Evolutionary conservation across 345 rosid genomes (phyloP).

Genomic region (Gossypium herbaceum): DNA sequence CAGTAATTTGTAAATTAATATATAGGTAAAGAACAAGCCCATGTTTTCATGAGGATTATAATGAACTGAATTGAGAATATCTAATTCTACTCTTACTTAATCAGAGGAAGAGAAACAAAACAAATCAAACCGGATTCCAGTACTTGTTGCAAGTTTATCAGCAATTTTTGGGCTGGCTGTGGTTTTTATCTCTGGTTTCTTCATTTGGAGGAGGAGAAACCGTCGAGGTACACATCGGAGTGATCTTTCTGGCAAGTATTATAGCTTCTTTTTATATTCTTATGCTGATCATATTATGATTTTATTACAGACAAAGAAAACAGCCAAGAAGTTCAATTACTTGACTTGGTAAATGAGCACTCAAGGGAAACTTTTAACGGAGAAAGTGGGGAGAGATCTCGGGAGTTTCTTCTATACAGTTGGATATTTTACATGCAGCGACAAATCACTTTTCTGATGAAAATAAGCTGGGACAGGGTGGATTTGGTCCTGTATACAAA

Average conservation of each 20-base stretch:
- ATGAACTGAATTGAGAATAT: not conserved
- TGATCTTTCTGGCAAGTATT: not conserved
- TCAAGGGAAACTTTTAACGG: not conserved
- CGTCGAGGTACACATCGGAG: not conserved
- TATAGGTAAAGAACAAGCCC: too few relatives aligned
- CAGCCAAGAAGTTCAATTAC: not conserved
- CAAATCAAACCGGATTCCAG: not conserved
- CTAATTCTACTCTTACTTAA: not conserved
- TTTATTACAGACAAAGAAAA: not conserved
- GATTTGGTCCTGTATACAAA: slow-evolving; percentile 14
- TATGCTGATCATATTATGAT: not conserved
- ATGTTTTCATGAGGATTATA: too few relatives aligned
- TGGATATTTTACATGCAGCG: not conserved
- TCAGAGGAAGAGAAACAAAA: not conserved
- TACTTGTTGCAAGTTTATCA: not conserved
- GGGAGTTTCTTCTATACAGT: not conserved
- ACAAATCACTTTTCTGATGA: not conserved
- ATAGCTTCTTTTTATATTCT: not conserved
- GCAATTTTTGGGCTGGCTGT: not conserved
- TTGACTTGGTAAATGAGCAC: not conserved
- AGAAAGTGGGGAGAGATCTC: not conserved
- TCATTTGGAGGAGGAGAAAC: not conserved
- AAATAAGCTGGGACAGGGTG: slow-evolving; percentile 10
- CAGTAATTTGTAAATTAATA: too few relatives aligned
- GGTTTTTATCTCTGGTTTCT: not conserved